Percentiles rank a stretch among this genome's conserved stretches.
phyloP scores from a whole-genome alignment of 768 basidiomycete genomes.

The Boletellus sp. region DNA sequence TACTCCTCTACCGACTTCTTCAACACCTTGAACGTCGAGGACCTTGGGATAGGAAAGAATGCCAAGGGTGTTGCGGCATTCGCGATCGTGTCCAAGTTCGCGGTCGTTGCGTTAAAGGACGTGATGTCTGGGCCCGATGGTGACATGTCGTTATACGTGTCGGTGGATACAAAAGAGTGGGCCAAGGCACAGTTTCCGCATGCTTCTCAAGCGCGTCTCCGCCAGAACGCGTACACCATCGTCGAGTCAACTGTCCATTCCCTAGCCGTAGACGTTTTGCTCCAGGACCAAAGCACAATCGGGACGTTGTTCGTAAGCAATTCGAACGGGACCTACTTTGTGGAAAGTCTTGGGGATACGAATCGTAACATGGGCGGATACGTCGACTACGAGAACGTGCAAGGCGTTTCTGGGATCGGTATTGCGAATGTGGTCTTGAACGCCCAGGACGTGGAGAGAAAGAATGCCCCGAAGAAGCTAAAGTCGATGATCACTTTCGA shows the following conservation, averaged over 20 bases:
- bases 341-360: conserved; percentile 85
- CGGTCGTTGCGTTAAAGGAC: conserved; percentile 86
- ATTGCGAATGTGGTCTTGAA: conserved; percentile 87
- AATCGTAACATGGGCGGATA: conserved; percentile 86
- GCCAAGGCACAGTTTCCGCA: conserved; percentile 92
- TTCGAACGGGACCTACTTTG: conserved; percentile 94
- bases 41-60: conserved; percentile 80
- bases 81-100: conserved; percentile 89
- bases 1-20: conserved; percentile 89
- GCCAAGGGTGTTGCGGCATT: conserved; percentile 90
- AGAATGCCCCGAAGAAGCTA: conserved; percentile 66
- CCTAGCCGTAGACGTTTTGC: conserved; percentile 88
- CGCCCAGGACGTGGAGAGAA: conserved; percentile 74
- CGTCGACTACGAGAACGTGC: conserved; percentile 89
- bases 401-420: conserved; percentile 86
- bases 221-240: conserved; percentile 94
- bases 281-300: conserved; percentile 57
- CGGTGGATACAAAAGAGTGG: conserved; percentile 81
- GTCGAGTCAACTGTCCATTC: conserved; percentile 93
- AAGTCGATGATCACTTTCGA: conserved; percentile 85
- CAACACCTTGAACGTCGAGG: conserved; percentile 59
- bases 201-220: conserved; percentile 68
- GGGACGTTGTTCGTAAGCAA: conserved; percentile 96
- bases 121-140: conserved; percentile 48
- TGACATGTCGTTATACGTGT: conserved; percentile 84